Evolutionary conservation across 257 asterid species (phyloP).

Genomic region (Nicotiana knightiana): DNA sequence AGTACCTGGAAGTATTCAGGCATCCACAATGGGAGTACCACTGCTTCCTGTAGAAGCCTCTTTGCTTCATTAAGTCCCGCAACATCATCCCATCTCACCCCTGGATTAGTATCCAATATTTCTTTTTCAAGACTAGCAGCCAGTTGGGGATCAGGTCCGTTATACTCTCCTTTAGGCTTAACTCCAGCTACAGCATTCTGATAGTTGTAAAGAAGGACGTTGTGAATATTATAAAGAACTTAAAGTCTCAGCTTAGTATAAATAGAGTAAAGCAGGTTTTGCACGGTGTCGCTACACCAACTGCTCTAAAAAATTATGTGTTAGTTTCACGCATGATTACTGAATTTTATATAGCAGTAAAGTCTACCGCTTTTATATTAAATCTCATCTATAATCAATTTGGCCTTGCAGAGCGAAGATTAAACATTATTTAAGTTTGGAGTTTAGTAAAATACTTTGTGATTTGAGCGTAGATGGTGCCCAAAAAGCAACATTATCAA

Average conservation of each 20-base stretch:
- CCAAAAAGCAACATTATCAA: neutral
- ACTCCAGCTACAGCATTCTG: constrained; percentile 62
- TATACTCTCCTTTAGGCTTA: constrained; percentile 62
- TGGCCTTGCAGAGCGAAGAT: neutral
- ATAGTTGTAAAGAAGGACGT: neutral
- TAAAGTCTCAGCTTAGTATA: neutral
- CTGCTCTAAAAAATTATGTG: too few species aligned
- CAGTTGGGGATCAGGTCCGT: constrained; percentile 91
- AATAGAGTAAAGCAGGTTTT: neutral
- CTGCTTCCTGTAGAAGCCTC: constrained; percentile 93
- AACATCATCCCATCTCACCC: constrained; percentile 97
- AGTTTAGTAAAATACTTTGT: neutral
- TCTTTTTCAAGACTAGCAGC: constrained; percentile 97
- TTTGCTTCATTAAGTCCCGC: constrained; percentile 94
- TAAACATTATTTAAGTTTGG: neutral
- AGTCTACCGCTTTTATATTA: too few species aligned
- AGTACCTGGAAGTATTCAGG: constrained; percentile 96
- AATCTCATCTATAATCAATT: neutral
- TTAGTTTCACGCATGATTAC: too few species aligned
- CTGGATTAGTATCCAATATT: constrained; percentile 81
- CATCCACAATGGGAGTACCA: constrained; percentile 96
- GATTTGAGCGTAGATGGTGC: neutral
- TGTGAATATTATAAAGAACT: neutral
- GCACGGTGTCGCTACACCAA: too few species aligned
- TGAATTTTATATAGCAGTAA: neutral